Conservation (phyloP, 495 filamentous ascomycete genomes). For the Podospora didyma region DNA sequence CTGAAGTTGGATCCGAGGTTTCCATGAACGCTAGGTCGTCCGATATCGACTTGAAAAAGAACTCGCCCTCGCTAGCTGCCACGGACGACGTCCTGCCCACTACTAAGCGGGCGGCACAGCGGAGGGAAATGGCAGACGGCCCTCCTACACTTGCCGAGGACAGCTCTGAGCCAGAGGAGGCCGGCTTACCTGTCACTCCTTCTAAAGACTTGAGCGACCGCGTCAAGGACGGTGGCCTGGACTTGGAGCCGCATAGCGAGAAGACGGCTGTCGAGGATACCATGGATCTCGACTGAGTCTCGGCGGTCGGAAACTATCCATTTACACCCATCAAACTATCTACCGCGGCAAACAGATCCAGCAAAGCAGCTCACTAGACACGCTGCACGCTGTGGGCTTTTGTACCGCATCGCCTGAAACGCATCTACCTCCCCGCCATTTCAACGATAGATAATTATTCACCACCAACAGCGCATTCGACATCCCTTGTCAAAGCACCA, state of each 20-base stretch:
- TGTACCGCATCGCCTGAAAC: no score
- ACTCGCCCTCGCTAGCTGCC: conserved; percentile 21
- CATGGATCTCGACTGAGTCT: conserved; percentile 19
- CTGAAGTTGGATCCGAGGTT: background rate
- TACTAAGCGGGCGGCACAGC: conserved; percentile 20
- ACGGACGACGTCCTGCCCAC: conserved; percentile 22
- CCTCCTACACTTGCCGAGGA: conserved; percentile 10
- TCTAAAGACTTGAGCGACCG: conserved; percentile 6
- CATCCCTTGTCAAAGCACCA: no score
- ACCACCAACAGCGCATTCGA: no score
- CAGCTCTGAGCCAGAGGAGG: background rate
- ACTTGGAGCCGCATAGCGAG: conserved; percentile 16
- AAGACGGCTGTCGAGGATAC: conserved; percentile 19
- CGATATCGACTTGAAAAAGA: conserved; percentile 6
- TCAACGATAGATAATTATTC: no score
- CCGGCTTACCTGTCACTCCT: conserved; percentile 13
- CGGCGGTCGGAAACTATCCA: conserved; percentile 1
- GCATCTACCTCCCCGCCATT: no score
- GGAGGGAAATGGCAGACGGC: conserved; percentile 9
- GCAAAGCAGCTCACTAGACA: background rate
- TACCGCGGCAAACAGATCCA: background rate
- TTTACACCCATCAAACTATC: background rate
- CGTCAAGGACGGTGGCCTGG: conserved; percentile 2
- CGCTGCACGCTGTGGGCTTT: no score
- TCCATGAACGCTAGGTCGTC: background rate